These are phyloP conservation scores for Epichloe uncinata DNA, from an alignment of 2,329 filamentous ascomycete genomes.

Conservation along the genomic window DNA sequence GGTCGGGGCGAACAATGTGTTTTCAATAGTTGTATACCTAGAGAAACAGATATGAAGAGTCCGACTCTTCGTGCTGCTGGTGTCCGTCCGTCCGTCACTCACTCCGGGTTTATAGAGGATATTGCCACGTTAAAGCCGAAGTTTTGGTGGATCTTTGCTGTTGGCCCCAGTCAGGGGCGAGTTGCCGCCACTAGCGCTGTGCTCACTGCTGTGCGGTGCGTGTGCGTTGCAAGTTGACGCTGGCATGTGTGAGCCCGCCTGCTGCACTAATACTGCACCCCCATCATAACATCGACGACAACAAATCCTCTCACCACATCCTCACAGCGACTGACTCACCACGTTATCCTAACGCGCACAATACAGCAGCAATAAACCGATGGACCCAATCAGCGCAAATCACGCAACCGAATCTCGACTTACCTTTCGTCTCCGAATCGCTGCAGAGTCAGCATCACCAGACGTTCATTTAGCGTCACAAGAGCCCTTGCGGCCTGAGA, in stretches of 20 bases:
- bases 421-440: background rate
- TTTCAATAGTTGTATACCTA: constrained; percentile 1
- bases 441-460: background rate
- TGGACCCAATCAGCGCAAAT: background rate
- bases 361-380: background rate
- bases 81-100: background rate
- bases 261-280: background rate
- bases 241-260: background rate
- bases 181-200: too few species aligned
- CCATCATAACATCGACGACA: background rate
- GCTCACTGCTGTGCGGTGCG: background rate
- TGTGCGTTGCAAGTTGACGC: background rate
- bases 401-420: background rate
- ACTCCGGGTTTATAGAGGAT: background rate
- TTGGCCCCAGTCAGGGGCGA: background rate
- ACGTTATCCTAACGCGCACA: background rate
- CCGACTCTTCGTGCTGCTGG: background rate
- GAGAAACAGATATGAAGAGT: background rate
- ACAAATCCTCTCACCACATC: background rate
- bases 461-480: background rate
- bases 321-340: background rate
- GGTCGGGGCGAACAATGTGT: background rate
- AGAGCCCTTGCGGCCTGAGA: background rate
- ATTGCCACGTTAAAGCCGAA: background rate
- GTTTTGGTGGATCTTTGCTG: background rate